Conservation (phyloP, 345 rosid genomes). For the Theobroma cacao region DNA sequence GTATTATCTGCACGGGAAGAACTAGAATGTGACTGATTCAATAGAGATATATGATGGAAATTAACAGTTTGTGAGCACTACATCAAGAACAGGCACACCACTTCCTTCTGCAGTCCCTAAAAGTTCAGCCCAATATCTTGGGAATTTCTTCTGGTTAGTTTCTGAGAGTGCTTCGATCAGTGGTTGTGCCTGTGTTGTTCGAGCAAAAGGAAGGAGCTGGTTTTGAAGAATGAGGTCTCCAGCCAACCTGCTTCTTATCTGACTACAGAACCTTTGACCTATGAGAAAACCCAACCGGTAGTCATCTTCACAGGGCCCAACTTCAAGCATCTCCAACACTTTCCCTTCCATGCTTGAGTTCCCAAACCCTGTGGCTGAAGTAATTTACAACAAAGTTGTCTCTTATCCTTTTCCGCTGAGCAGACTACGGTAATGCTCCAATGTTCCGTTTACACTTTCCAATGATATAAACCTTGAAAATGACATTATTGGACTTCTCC, state of each 20-base stretch:
- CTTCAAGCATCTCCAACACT: conserved; percentile 40
- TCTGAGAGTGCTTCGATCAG: conserved; percentile 34
- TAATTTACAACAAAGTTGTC: neutral
- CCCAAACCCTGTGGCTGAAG: neutral
- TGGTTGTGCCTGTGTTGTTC: conserved; percentile 19
- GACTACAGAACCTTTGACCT: conserved; percentile 43
- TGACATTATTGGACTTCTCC: neutral
- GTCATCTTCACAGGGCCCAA: conserved; percentile 51
- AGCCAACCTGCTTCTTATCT: conserved; percentile 46
- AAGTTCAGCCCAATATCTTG: conserved; percentile 57
- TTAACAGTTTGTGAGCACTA: conserved; percentile 17
- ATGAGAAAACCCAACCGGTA: conserved; percentile 44
- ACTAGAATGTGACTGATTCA: neutral
- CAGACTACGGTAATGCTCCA: neutral
- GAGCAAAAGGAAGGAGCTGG: conserved; percentile 53
- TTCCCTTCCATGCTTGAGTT: conserved; percentile 4
- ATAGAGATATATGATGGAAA: neutral
- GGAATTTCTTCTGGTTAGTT: conserved; percentile 42
- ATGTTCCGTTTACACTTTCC: neutral
- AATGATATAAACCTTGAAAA: neutral
- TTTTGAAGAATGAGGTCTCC: conserved; percentile 47
- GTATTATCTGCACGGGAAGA: conserved; percentile 39
- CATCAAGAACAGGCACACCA: conserved; percentile 50
- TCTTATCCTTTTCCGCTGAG: conserved; percentile 6
- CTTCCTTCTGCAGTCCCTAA: conserved; percentile 55